These are phyloP conservation scores for Puccinia coronata DNA, from an alignment of 1,284 basidiomycete genomes.

Conservation along the genomic window DNA sequence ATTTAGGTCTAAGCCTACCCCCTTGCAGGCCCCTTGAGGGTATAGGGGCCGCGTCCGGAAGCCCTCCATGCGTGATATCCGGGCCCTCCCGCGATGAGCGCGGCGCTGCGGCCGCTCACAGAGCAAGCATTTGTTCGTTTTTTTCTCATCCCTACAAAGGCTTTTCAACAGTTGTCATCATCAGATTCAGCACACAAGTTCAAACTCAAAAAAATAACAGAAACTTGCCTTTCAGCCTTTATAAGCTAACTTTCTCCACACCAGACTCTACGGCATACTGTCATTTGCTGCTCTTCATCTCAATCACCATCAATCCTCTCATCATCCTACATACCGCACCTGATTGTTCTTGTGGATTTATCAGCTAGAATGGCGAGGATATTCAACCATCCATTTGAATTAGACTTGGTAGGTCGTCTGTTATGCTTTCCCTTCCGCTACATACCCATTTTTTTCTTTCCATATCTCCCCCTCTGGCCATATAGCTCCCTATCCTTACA, in stretches of 20 bases:
- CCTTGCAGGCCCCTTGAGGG: neutral
- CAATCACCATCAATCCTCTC: neutral
- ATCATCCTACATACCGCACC: neutral
- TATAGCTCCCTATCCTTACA: neutral
- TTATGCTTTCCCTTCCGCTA: neutral
- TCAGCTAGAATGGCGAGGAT: conserved; percentile 2
- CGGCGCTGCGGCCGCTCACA: neutral
- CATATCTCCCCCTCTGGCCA: neutral
- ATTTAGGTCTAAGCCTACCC: neutral
- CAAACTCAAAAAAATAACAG: too few relatives aligned
- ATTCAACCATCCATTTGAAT: neutral
- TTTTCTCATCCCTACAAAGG: too few relatives aligned
- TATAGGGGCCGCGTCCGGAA: neutral
- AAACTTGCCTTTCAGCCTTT: too few relatives aligned
- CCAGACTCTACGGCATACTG: neutral
- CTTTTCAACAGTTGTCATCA: too few relatives aligned
- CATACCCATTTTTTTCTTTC: neutral
- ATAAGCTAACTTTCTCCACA: neutral
- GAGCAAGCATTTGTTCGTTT: neutral
- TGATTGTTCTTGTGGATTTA: neutral
- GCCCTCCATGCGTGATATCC: neutral
- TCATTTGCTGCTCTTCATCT: neutral
- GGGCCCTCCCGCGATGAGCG: neutral
- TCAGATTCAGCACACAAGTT: too few relatives aligned
- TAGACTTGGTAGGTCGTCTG: conserved; percentile 15